A percentile compares a stretch with the other conserved stretches of the same genome.
Conservation (phyloP, 2,329 filamentous ascomycete genomes). For the Phyllosticta citrichinensis region DNA sequence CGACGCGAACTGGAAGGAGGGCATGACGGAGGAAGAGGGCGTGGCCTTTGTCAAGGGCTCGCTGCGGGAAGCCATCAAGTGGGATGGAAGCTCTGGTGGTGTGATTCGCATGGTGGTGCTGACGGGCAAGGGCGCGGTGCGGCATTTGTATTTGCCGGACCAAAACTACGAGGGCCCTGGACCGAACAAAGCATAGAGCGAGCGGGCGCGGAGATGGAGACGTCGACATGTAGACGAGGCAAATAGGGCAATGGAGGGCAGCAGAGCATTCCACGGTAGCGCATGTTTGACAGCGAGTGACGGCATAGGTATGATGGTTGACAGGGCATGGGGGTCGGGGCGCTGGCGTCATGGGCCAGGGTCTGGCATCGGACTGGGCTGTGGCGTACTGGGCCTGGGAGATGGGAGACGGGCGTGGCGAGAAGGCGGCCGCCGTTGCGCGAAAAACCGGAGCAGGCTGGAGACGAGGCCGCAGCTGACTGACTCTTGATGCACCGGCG, state of each 20-base stretch:
- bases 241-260: neutral
- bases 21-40: conserved; percentile 86
- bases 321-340: neutral
- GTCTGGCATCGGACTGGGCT: neutral
- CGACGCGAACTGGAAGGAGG: conserved; percentile 89
- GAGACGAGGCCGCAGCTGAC: neutral
- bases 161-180: conserved; percentile 66
- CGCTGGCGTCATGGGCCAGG: neutral
- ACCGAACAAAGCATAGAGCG: neutral
- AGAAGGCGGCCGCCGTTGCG: neutral
- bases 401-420: neutral
- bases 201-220: no score
- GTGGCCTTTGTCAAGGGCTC: conserved; percentile 88
- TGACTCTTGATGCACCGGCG: neutral
- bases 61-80: conserved; percentile 91
- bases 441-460: neutral
- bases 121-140: conserved; percentile 77
- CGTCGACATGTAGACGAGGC: neutral
- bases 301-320: neutral
- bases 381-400: neutral
- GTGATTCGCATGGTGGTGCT: conserved; percentile 97
- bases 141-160: conserved; percentile 93
- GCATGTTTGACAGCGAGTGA: neutral
- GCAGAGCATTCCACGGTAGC: neutral
- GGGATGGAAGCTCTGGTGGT: conserved; percentile 97